Percentiles rank a stretch among this genome's conserved stretches.
Evolutionary conservation across 306 rosid species (phyloP).

Genomic region (Casuarina glauca): DNA sequence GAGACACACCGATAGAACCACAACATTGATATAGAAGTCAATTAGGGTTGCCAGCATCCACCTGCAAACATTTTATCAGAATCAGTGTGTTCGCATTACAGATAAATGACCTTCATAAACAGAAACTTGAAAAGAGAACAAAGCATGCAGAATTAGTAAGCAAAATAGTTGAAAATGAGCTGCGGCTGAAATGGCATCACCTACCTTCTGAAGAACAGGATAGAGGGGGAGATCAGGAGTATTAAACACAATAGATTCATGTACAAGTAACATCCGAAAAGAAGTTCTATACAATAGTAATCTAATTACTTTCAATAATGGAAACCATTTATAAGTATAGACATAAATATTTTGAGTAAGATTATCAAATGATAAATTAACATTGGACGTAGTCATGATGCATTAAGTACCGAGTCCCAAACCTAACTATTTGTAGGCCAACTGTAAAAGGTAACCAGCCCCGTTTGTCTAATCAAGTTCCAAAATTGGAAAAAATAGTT

Average conservation of each 20-base stretch:
- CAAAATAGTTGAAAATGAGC: constrained; percentile 6
- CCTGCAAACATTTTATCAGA: constrained; percentile 52
- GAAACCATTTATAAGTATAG: neutral
- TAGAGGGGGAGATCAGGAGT: neutral
- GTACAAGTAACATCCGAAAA: neutral
- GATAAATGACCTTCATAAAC: constrained; percentile 20
- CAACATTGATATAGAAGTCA: constrained; percentile 80
- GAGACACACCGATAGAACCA: constrained; percentile 68
- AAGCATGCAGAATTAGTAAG: constrained; percentile 13
- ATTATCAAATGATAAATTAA: neutral
- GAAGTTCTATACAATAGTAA: neutral
- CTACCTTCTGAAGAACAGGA: neutral
- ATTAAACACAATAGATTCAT: neutral
- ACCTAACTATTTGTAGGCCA: neutral
- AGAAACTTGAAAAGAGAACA: constrained; percentile 19
- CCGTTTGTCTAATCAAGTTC: neutral
- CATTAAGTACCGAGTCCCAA: neutral
- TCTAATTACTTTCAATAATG: neutral
- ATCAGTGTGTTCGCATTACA: constrained; percentile 19
- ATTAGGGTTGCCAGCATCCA: constrained; percentile 74
- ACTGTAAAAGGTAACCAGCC: neutral
- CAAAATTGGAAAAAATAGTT: too few relatives aligned
- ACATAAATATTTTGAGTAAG: neutral
- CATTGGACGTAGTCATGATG: neutral
- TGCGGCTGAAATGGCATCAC: neutral